phyloP scores from a whole-genome alignment of 768 basidiomycete genomes.

The Mycena latifolia region DNA sequence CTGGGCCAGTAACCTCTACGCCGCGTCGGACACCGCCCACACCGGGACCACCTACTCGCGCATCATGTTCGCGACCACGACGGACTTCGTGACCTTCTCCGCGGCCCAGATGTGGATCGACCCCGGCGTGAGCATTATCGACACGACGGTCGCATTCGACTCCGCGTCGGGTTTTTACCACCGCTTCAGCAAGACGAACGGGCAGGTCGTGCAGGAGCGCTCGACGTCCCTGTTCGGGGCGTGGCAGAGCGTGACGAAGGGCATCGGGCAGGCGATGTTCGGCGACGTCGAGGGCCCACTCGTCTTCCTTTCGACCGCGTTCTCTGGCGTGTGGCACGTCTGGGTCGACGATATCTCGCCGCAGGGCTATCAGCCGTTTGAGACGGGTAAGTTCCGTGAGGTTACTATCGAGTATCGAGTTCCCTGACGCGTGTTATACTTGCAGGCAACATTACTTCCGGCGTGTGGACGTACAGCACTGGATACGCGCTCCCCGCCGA shows the following conservation, averaged over 20 bases:
- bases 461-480: slow-evolving; percentile 35
- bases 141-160: slow-evolving; percentile 35
- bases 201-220: slow-evolving; percentile 32
- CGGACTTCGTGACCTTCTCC: slow-evolving; percentile 38
- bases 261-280: slow-evolving; percentile 30
- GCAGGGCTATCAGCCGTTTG: slow-evolving; percentile 35
- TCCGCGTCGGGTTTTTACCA: slow-evolving; percentile 33
- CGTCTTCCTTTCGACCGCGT: slow-evolving; percentile 29
- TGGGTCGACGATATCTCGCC: slow-evolving; percentile 33
- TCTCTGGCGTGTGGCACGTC: slow-evolving; percentile 33
- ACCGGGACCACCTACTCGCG: slow-evolving; percentile 31
- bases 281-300: slow-evolving; percentile 37
- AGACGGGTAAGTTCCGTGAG: slow-evolving; percentile 23
- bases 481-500: slow-evolving; percentile 35
- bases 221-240: slow-evolving; percentile 31
- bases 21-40: slow-evolving; percentile 31
- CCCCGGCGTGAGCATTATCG: slow-evolving; percentile 30
- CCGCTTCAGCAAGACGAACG: slow-evolving; percentile 36
- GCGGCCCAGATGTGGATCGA: slow-evolving; percentile 37
- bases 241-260: slow-evolving; percentile 33
- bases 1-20: slow-evolving; percentile 35
- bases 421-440: not conserved
- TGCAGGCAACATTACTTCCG: slow-evolving; percentile 35
- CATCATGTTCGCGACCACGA: slow-evolving; percentile 35
- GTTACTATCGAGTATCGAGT: not conserved